These are phyloP conservation scores for Ramalina peruviana DNA, from an alignment of 495 filamentous ascomycete genomes.

Conservation along the genomic window DNA sequence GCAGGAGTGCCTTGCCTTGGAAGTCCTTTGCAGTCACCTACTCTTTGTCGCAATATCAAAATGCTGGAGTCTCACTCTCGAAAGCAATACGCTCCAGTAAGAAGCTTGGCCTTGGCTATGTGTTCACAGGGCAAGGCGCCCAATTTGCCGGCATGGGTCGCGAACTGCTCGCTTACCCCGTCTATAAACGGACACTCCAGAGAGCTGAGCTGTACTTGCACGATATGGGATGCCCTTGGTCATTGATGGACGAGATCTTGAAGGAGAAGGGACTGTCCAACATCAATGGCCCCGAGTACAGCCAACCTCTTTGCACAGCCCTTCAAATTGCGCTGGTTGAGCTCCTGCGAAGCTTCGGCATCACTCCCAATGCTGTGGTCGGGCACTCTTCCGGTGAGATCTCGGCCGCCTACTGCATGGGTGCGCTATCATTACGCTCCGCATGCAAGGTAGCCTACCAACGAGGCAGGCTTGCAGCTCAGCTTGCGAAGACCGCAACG, in stretches of 20 bases:
- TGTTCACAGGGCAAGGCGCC: conserved; percentile 14
- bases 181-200: neutral
- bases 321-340: conserved; percentile 22
- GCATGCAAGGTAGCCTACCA: conserved; percentile 18
- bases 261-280: conserved; percentile 7
- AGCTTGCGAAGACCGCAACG: conserved; percentile 17
- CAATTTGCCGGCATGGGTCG: conserved; percentile 10
- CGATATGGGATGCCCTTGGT: neutral
- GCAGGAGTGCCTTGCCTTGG: conserved; percentile 19
- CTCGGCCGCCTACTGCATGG: conserved; percentile 39
- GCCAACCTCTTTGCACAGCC: conserved; percentile 21
- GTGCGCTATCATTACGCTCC: conserved; percentile 18
- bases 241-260: conserved; percentile 2
- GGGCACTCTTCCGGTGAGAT: conserved; percentile 46
- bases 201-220: neutral
- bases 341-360: conserved; percentile 13
- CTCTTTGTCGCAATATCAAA: neutral
- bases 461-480: conserved; percentile 14
- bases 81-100: neutral
- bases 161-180: conserved; percentile 2
- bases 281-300: conserved; percentile 8
- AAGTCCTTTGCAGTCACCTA: conserved; percentile 14
- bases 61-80: conserved; percentile 9
- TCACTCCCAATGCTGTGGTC: conserved; percentile 11
- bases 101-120: neutral